These are phyloP conservation scores for Cryptococcus sp. DNA, from an alignment of 1,284 basidiomycete species.

Conservation along the genomic window DNA sequence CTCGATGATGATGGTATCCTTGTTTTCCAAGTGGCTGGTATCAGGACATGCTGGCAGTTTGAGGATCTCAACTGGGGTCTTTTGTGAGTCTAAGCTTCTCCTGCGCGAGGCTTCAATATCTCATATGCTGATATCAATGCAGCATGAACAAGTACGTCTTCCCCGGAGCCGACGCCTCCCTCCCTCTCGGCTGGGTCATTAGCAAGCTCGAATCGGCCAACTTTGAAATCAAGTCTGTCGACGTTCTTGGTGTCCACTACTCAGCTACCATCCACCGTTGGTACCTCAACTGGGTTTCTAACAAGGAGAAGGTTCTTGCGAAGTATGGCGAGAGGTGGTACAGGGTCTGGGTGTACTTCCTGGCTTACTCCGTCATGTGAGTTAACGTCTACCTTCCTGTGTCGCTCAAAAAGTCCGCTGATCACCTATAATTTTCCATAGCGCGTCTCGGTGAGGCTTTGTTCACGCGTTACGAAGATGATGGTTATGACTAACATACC, in stretches of 20 bases:
- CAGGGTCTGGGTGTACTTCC: constrained; percentile 87
- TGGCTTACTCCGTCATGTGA: constrained; percentile 72
- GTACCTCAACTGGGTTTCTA: constrained; percentile 93
- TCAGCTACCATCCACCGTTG: constrained; percentile 89
- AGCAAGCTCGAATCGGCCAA: constrained; percentile 74
- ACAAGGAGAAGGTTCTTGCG: constrained; percentile 82
- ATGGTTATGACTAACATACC: background rate
- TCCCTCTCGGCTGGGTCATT: constrained; percentile 94
- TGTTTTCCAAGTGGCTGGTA: constrained; percentile 93
- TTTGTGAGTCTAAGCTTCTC: constrained; percentile 58
- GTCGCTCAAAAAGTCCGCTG: constrained; percentile 4
- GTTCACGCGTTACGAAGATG: background rate
- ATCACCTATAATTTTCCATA: background rate
- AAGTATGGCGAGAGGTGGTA: constrained; percentile 92
- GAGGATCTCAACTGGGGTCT: constrained; percentile 92
- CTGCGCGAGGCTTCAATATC: background rate
- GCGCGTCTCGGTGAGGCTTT: constrained; percentile 10
- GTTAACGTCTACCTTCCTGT: constrained; percentile 3
- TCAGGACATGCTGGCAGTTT: constrained; percentile 93
- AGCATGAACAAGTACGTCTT: constrained; percentile 96
- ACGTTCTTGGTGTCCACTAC: constrained; percentile 97
- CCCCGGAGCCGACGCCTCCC: constrained; percentile 95
- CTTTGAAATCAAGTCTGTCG: constrained; percentile 94
- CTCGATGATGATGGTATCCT: constrained; percentile 93
- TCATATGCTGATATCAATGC: background rate